A percentile compares a stretch with the other conserved stretches of the same genome.
phyloP scores from a whole-genome alignment of 1,284 basidiomycete species.

The Cutaneotrichosporon cavernicola region DNA sequence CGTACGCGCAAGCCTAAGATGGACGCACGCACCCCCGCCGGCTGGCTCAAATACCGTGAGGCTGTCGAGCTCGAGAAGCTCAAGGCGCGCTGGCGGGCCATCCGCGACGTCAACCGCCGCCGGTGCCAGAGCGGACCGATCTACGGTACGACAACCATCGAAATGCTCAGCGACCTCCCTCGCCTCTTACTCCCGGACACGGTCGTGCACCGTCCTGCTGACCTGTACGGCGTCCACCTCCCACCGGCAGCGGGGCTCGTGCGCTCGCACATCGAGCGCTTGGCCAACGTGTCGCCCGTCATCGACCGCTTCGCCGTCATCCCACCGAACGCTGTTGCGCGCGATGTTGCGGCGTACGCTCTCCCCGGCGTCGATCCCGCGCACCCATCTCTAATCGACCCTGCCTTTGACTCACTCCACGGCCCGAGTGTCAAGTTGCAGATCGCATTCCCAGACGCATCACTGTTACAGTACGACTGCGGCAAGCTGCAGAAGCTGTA shows the following conservation, averaged over 20 bases:
- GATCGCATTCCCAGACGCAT: conserved; percentile 90
- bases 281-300: conserved; percentile 59
- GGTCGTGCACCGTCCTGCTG: conserved; percentile 45
- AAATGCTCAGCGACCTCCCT: conserved; percentile 53
- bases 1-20: conserved; percentile 60
- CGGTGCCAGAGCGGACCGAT: conserved; percentile 67
- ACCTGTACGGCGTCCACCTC: conserved; percentile 52
- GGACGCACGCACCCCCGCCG: conserved; percentile 72
- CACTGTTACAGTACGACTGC: conserved; percentile 91
- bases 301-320: conserved; percentile 79
- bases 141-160: conserved; percentile 65
- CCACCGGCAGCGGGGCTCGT: conserved; percentile 55
- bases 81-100: conserved; percentile 66
- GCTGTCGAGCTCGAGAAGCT: conserved; percentile 61
- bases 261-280: conserved; percentile 65
- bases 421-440: conserved; percentile 80
- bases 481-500: conserved; percentile 89
- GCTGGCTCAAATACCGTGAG: conserved; percentile 64
- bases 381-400: conserved; percentile 41
- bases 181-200: conserved; percentile 63
- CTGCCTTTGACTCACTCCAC: conserved; percentile 65
- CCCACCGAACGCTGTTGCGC: conserved; percentile 75
- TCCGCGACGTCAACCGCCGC: conserved; percentile 71
- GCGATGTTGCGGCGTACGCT: conserved; percentile 62
- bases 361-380: conserved; percentile 42